These are phyloP conservation scores for Botrytis pseudocinerea DNA, from an alignment of 2,329 filamentous ascomycete genomes.

Conservation along the genomic window DNA sequence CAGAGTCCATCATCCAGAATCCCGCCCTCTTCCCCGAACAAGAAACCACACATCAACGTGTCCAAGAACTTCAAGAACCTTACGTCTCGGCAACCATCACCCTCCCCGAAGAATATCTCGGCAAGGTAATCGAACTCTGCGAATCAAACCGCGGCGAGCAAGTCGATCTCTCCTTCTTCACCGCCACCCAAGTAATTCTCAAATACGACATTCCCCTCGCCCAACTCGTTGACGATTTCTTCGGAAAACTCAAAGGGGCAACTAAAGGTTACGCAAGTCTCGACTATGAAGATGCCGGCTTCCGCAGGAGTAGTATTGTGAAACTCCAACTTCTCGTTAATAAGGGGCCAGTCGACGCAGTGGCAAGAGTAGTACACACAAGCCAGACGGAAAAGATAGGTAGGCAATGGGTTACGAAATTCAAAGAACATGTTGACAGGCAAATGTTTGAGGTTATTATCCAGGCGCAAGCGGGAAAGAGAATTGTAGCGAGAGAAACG, in stretches of 20 bases:
- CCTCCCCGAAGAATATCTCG: conserved; percentile 89
- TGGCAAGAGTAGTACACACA: conserved; percentile 83
- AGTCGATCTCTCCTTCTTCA: conserved; percentile 86
- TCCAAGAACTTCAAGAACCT: conserved; percentile 66
- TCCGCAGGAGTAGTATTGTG: conserved; percentile 74
- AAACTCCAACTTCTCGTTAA: conserved; percentile 95
- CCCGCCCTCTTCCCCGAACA: conserved; percentile 82
- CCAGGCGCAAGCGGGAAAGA: conserved; percentile 80
- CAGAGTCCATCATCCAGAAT: conserved; percentile 76
- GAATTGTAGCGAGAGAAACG: conserved; percentile 86
- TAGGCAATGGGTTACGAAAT: conserved; percentile 87
- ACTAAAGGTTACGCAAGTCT: conserved; percentile 95
- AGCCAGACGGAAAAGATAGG: conserved; percentile 81
- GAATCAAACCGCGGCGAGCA: conserved; percentile 87
- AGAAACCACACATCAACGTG: conserved; percentile 52
- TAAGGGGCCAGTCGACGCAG: conserved; percentile 88
- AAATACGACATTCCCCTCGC: conserved; percentile 88
- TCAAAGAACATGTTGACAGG: conserved; percentile 93
- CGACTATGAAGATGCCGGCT: conserved; percentile 95
- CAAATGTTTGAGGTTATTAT: conserved; percentile 98
- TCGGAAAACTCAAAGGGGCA: conserved; percentile 89
- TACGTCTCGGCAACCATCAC: conserved; percentile 85
- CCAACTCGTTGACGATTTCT: conserved; percentile 93
- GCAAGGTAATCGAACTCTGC: conserved; percentile 92
- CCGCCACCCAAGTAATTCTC: conserved; percentile 86